These are phyloP conservation scores for Acanthamoeba triangularis DNA, from an alignment of 208 protist species.

Conservation along the genomic window DNA sequence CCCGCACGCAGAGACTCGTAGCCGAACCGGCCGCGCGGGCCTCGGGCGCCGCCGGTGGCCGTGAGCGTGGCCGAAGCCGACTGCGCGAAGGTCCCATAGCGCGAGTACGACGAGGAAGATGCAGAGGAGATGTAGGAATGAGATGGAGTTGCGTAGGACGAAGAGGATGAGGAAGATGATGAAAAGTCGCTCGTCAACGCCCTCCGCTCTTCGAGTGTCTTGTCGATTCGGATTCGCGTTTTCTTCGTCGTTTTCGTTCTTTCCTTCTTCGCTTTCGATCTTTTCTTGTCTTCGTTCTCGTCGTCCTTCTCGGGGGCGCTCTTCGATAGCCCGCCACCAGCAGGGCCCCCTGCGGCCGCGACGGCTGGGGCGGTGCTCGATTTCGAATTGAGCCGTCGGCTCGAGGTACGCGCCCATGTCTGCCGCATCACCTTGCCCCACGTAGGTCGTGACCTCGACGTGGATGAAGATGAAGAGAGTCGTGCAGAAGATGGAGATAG, in stretches of 20 bases:
- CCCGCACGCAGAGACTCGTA: background rate
- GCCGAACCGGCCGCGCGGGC: background rate
- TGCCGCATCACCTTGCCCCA: background rate
- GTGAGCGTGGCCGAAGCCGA: background rate
- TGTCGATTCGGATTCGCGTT: background rate
- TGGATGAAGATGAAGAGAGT: background rate
- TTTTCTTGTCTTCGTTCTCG: background rate
- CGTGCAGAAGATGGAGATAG: background rate
- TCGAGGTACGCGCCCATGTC: background rate
- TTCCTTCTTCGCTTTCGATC: slow-evolving; percentile 45
- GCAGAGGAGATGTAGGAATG: background rate
- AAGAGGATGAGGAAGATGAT: background rate
- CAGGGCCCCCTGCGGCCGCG: background rate
- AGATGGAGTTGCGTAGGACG: background rate
- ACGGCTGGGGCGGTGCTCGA: slow-evolving; percentile 2
- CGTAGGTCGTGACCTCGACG: background rate
- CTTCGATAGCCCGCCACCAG: background rate
- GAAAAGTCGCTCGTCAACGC: background rate
- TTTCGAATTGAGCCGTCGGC: background rate
- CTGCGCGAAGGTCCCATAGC: background rate
- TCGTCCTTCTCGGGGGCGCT: background rate
- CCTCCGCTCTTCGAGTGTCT: background rate
- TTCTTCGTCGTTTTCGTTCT: slow-evolving; percentile 27
- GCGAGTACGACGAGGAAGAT: background rate
- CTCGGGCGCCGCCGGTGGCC: background rate